Evolutionary conservation across 108 stramenopile species (phyloP), one percentile per base, ranked within the genome.

Genomic region (Schizochytrium sp.): DNA sequence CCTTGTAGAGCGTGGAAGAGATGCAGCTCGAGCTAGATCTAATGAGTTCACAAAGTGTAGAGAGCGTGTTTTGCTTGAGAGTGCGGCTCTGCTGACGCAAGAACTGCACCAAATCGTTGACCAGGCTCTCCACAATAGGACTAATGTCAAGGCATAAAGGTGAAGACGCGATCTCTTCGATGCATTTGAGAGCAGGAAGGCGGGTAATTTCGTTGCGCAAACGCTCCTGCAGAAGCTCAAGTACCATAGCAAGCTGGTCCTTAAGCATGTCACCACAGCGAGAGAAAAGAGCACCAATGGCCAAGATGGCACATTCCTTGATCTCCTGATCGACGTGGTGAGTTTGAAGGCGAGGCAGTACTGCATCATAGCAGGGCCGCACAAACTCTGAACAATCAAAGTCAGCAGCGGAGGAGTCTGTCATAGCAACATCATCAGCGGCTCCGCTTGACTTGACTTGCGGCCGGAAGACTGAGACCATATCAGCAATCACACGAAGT

Each of bases 301-400:
- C 90, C 28, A 56, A 50, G 92, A 94, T 94, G 53, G 92, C 92
- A 4, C 97, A 95, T 89, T 99, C 98, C 91, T 98, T 99, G 90
- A 99, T 97, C 92, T 98, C 98, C 92, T 97, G 97, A 91, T 99
- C 98, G 13, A 98, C 95, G 90, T 98, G 97, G 88, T 95, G 95
- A n/a, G 96, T 96, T 10, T 95, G 93, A 61, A 99, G 93, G 49
- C 97, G 94, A 4, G 98, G 96, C 92, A 97, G 95, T 88, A 98
- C 93, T 38, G 97, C 96, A 49, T 89, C 88, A 93, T 94, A 97
- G 28, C 98, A 91, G 5, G 91, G 69, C 45, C 57, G 57, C 40
- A 93, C 90, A 17, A 87, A 50, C 10, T 76, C 72, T 46, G 88
- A 13, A 89, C 47, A 92, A 38, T 83, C 92, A 47, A 89, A 89